Conservation (phyloP, 192 early-diverging fungal species). For the Mortierella alpina region DNA sequence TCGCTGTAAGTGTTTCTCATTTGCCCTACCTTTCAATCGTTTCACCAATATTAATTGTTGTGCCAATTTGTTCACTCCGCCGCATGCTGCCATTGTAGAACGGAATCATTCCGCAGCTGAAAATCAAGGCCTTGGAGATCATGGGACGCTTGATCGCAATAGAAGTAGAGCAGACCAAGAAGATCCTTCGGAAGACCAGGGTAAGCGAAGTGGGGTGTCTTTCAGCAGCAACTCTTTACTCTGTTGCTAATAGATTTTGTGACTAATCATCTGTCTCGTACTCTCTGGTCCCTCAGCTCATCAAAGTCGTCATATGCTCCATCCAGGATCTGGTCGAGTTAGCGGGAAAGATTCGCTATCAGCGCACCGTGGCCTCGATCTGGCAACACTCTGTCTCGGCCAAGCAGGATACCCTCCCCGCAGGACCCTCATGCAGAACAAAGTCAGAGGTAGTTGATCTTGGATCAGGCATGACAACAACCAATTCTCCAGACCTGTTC, state of each 20-base stretch:
- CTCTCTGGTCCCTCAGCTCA: neutral
- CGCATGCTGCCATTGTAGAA: slow-evolving; percentile 7
- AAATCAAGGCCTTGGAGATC: slow-evolving; percentile 25
- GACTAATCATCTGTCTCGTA: neutral
- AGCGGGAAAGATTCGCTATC: slow-evolving; percentile 1
- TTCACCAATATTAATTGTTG: neutral
- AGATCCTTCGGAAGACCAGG: slow-evolving; percentile 16
- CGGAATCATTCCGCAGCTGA: slow-evolving; percentile 12
- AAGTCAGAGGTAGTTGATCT: neutral
- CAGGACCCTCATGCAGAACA: too few species aligned
- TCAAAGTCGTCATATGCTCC: slow-evolving; percentile 5
- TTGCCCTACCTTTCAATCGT: neutral
- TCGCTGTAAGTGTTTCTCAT: slow-evolving; percentile 11
- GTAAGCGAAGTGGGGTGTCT: slow-evolving; percentile 1
- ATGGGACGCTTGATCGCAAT: neutral
- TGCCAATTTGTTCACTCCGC: neutral
- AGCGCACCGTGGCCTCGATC: neutral
- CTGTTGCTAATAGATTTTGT: neutral
- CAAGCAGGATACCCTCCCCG: too few species aligned
- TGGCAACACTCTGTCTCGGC: neutral
- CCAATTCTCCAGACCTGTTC: neutral
- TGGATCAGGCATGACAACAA: neutral
- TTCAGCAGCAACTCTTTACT: neutral
- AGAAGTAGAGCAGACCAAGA: slow-evolving; percentile 28
- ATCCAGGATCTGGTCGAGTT: slow-evolving; percentile 15